Conservation (phyloP, 2,329 filamentous ascomycete species). For the Beauveria brongniartii region DNA sequence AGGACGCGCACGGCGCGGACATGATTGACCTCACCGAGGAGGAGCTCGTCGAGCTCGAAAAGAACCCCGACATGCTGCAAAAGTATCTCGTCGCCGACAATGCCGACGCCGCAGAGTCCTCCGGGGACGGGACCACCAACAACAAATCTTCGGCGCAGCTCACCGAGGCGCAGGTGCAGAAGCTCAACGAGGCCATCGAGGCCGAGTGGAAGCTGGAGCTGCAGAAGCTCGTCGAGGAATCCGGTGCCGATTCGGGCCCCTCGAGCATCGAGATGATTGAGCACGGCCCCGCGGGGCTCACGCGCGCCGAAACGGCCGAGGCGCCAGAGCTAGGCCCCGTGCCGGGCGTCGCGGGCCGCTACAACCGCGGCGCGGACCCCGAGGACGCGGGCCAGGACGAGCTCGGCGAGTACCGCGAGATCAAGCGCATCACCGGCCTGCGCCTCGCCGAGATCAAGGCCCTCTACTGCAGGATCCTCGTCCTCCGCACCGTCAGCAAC, state of each 20-base stretch:
- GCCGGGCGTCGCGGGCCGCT: slow-evolving; percentile 43
- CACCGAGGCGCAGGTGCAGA: slow-evolving; percentile 27
- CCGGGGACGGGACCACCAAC: slow-evolving; percentile 15
- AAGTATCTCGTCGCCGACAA: slow-evolving; percentile 29
- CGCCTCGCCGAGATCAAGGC: slow-evolving; percentile 41
- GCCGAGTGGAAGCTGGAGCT: slow-evolving; percentile 30
- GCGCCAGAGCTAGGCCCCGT: slow-evolving; percentile 45
- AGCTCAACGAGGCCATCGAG: slow-evolving; percentile 30
- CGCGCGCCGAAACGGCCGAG: slow-evolving; percentile 32
- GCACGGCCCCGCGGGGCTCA: slow-evolving; percentile 27
- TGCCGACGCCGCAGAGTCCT: slow-evolving; percentile 11
- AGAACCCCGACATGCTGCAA: slow-evolving; percentile 30
- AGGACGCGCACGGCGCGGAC: slow-evolving; percentile 33
- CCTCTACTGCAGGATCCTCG: slow-evolving; percentile 64
- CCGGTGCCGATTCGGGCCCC: slow-evolving; percentile 23
- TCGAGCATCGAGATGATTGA: slow-evolving; percentile 29
- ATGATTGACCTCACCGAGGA: slow-evolving; percentile 43
- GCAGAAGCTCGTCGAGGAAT: slow-evolving; percentile 23
- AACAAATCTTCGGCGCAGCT: slow-evolving; percentile 21
- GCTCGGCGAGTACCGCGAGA: slow-evolving; percentile 39
- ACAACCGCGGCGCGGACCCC: slow-evolving; percentile 39
- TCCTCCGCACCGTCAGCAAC: slow-evolving; percentile 69
- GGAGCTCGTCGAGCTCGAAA: slow-evolving; percentile 33
- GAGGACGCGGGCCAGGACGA: slow-evolving; percentile 44
- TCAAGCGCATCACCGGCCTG: slow-evolving; percentile 49